Percentiles rank a stretch among this genome's conserved stretches.
Evolutionary conservation across 768 basidiomycete species (phyloP).

Genomic region (Kondoa malvinella): DNA sequence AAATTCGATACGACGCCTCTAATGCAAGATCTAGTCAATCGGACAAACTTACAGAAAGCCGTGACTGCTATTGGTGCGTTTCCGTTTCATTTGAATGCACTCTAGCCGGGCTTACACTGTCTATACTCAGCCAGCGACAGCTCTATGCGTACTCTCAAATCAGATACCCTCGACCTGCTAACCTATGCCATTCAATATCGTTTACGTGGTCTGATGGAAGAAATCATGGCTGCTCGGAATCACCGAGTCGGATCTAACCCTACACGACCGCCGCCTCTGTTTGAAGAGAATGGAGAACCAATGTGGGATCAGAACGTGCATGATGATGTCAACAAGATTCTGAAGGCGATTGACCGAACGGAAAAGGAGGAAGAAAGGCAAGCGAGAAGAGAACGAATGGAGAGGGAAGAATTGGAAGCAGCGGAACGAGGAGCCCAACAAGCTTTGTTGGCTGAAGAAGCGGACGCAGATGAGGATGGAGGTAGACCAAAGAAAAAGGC

Average conservation of each 20-base stretch:
- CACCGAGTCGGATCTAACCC: conserved; percentile 11
- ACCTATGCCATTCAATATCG: conserved; percentile 16
- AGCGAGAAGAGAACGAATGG: conserved; percentile 12
- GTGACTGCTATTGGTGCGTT: conserved; percentile 15
- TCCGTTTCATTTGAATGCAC: neutral
- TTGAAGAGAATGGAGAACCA: conserved; percentile 5
- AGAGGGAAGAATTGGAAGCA: conserved; percentile 12
- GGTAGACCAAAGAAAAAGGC: conserved; percentile 45
- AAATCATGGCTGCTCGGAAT: conserved; percentile 14
- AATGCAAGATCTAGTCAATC: conserved; percentile 10
- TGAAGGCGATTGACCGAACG: conserved; percentile 10
- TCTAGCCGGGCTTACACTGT: neutral
- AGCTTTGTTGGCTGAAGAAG: conserved; percentile 3
- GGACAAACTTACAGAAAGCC: conserved; percentile 8
- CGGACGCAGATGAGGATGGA: conserved; percentile 7
- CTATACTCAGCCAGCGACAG: conserved; percentile 8
- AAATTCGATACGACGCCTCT: conserved; percentile 3
- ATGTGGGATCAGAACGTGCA: conserved; percentile 18
- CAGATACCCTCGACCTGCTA: conserved; percentile 17
- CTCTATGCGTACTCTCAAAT: conserved; percentile 14
- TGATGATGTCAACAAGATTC: conserved; percentile 15
- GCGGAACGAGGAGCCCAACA: conserved; percentile 8
- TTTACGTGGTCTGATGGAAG: conserved; percentile 13
- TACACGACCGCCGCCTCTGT: conserved; percentile 15
- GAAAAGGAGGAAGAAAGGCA: conserved; percentile 18